Evolutionary conservation across 2,329 filamentous ascomycete genomes (phyloP), one percentile per base, ranked within the genome.

Genomic region (Camptophora hylomeconis): DNA sequence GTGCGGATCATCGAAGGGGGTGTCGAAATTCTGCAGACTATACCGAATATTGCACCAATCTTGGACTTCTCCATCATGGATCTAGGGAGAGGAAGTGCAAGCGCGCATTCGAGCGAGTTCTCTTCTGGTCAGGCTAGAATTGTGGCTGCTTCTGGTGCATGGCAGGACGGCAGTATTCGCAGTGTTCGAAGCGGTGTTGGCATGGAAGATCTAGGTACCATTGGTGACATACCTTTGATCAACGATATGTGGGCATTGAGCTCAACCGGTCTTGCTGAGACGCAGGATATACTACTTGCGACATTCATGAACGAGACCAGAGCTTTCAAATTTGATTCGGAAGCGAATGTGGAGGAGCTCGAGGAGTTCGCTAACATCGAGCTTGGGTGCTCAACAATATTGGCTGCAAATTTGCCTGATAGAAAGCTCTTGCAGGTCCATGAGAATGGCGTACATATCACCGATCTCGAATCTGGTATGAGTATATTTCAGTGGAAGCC

Each of bases 51-150:
- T 44, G 84, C 80, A 0, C 89, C 89, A 0, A 80, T 98, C 22
- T 58, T 95, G 20, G 89, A 98, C 50, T 94, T 98, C 44, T 77
- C 80, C 1, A 73, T 98, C 10, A 93, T 95, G 83, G 89, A 95
- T 47, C 80, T 95, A 66, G 87, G 86, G 1, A 86, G 83, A 43
- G 68, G 82, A 32, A 76, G 81, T 35, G 77, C 77, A 13, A 79
- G 89, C 39, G 72, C 67, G 6, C 75, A 82, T 11, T 79, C 77
- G 3, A 92, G 89, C 45, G 81, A 89, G 38, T 98, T 93, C 47
- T 92, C 86, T 0, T 93, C 87, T 1, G 89, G 89, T 0, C 87
- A 98, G 54, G 86, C 89, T 24, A 72, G 86, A 20, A 80, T 98
- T 36, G 83, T 98, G 7, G 86, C 87, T 2, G 87, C 84, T 1